Base-by-base conservation (phyloP, 1,139 yeast genomes). In the Saccharomyces hybrid region DNA sequence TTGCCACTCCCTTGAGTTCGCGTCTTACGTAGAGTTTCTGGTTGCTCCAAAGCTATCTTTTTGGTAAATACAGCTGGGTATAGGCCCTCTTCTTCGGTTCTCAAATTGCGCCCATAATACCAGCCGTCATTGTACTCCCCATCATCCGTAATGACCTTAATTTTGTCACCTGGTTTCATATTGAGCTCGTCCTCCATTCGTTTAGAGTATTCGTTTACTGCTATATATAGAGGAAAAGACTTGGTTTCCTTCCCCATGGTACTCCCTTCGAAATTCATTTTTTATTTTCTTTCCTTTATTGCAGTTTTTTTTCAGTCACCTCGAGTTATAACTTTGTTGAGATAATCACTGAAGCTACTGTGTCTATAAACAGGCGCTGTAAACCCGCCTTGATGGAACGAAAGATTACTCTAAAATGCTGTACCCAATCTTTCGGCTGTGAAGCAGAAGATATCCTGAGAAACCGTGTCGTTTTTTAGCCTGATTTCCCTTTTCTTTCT, bases 181-280 rank as follows among this genome's bases (percentile, higher is more conserved):
- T 20, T 20, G 20, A 20, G 20, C 20, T 20, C 20, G 20, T 20
- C 20, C 20, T 20, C 20, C 20, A 20, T 20, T 20, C 20, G 20
- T 20, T 20, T 20, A 20, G 20, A 20, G 20, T 20, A 20, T 20
- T 20, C 20, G 20, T 20, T 20, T 20, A 20, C 20, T 20, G 20
- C 20, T 20, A 20, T 50, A 66, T 61, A 70, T 9, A 70, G 54
- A 11, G 71, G 55, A 26, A 42, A 20, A 14, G n/a, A 16, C 3
- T 16, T 20, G 13, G 44, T 4, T 6, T 7, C 23, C 3, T 20
- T 38, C n/a, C 44, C 25, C 2, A 38, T 5, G n/a, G 23, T 20
- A 16, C 2, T 38, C 9, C n/a, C 25, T 16, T 38, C 25, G 44
- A 16, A n/a, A 38, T 9, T 38, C 44, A 38, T 38, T 2, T 9